Evolutionary conservation across 2,329 filamentous ascomycete genomes (phyloP).

Genomic region (Fusarium sp.): DNA sequence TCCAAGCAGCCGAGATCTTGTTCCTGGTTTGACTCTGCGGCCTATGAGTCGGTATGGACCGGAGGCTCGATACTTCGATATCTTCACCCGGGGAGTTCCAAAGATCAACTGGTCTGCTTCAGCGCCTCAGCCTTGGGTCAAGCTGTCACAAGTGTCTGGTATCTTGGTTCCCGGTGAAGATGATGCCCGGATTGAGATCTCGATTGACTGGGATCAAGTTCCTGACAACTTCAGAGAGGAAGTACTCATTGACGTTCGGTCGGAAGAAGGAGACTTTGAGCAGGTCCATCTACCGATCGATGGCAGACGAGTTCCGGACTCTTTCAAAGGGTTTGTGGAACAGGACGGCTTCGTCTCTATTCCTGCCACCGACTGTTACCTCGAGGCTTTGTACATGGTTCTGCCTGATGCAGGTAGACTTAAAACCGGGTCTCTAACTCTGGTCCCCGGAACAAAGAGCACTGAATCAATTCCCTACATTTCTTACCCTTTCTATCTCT

Average conservation of each 20-base stretch:
- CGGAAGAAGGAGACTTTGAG: conserved; percentile 53
- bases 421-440: conserved; percentile 18
- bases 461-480: background rate
- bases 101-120: conserved; percentile 65
- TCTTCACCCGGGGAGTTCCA: conserved; percentile 69
- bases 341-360: conserved; percentile 60
- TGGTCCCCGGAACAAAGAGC: background rate
- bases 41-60: conserved; percentile 70
- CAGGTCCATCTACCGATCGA: conserved; percentile 67
- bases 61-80: conserved; percentile 68
- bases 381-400: conserved; percentile 3
- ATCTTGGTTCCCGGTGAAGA: conserved; percentile 55
- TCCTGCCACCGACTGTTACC: conserved; percentile 3
- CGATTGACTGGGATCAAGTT: conserved; percentile 52
- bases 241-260: conserved; percentile 49
- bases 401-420: conserved; percentile 33
- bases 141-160: conserved; percentile 62
- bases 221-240: conserved; percentile 48
- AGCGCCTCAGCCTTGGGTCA: conserved; percentile 62
- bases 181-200: conserved; percentile 33
- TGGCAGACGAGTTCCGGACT: conserved; percentile 58
- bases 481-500: conserved; percentile 26
- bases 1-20: conserved; percentile 55
- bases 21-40: conserved; percentile 70
- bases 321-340: conserved; percentile 72